Evolutionary conservation across 805 yeast species (phyloP).

Genomic region (Geotrichum ghanense): DNA sequence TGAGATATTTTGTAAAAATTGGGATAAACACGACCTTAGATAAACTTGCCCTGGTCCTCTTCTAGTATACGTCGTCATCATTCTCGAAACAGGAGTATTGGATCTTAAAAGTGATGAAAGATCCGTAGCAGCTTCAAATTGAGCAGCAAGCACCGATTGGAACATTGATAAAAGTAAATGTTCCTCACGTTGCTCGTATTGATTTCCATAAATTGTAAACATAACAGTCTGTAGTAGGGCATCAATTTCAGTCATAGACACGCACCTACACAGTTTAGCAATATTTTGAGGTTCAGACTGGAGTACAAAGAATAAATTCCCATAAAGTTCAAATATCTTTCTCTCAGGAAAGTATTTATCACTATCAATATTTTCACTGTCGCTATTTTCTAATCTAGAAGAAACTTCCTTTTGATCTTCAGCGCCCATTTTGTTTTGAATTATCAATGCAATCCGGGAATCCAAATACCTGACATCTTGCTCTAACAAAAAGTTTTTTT

Average conservation of each 20-base stretch:
- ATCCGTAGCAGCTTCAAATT: slow-evolving; percentile 27
- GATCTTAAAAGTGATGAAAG: slow-evolving; percentile 27
- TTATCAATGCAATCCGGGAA: slow-evolving; percentile 28
- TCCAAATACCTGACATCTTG: slow-evolving; percentile 29
- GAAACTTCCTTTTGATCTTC: slow-evolving; percentile 28
- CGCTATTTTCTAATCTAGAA: slow-evolving; percentile 18
- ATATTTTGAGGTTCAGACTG: slow-evolving; percentile 29
- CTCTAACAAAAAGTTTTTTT: slow-evolving; percentile 27
- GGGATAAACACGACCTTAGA: slow-evolving; percentile 22
- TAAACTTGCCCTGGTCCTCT: slow-evolving; percentile 31
- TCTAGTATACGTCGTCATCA: slow-evolving; percentile 30
- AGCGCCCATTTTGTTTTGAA: slow-evolving; percentile 28
- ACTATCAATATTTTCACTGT: slow-evolving; percentile 11
- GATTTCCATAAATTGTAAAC: slow-evolving; percentile 31
- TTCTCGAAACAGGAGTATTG: slow-evolving; percentile 29
- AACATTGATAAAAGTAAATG: slow-evolving; percentile 27
- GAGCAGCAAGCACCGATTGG: slow-evolving; percentile 27
- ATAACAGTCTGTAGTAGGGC: slow-evolving; percentile 29
- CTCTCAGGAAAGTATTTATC: slow-evolving; percentile 22
- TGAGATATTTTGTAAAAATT: slow-evolving; percentile 19
- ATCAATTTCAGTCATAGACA: slow-evolving; percentile 28
- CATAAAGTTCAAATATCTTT: slow-evolving; percentile 23
- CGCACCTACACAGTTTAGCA: slow-evolving; percentile 24
- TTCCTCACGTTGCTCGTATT: slow-evolving; percentile 31
- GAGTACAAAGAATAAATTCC: slow-evolving; percentile 26